Conservation (phyloP, 1,139 yeast genomes). For the Protomyces pachydermus region DNA sequence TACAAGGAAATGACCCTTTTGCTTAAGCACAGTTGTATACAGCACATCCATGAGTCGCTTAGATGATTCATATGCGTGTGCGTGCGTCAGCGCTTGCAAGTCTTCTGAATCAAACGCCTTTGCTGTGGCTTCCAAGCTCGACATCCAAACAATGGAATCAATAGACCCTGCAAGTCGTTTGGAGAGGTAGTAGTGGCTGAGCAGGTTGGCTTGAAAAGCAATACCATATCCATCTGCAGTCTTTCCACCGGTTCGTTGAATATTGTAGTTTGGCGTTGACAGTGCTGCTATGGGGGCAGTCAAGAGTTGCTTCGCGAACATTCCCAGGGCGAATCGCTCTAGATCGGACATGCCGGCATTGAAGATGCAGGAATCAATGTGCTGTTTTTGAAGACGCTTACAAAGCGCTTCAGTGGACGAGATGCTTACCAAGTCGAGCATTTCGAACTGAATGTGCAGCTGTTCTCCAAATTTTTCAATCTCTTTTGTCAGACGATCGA, state of each 20-base stretch:
- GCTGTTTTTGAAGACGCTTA: constrained; percentile 51
- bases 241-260: constrained; percentile 68
- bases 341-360: constrained; percentile 90
- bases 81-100: constrained; percentile 59
- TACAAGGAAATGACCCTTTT: constrained; percentile 63
- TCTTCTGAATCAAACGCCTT: constrained; percentile 51
- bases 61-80: constrained; percentile 83
- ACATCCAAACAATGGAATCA: constrained; percentile 20
- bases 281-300: constrained; percentile 69
- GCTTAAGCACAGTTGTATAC: constrained; percentile 51
- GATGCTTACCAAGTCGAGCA: constrained; percentile 89
- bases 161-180: not conserved
- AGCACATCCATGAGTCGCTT: constrained; percentile 79
- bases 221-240: constrained; percentile 69
- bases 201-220: constrained; percentile 90
- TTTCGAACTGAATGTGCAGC: constrained; percentile 76
- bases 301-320: constrained; percentile 63
- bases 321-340: constrained; percentile 78
- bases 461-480: constrained; percentile 29
- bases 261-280: constrained; percentile 74
- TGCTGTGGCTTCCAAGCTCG: constrained; percentile 23
- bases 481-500: constrained; percentile 23
- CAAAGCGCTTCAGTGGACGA: constrained; percentile 62
- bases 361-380: constrained; percentile 70
- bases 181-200: constrained; percentile 79